Evolutionary conservation across 2,329 filamentous ascomycete species (phyloP), one percentile per base, ranked within the genome.

Genomic region (Sarocladium kiliense): DNA sequence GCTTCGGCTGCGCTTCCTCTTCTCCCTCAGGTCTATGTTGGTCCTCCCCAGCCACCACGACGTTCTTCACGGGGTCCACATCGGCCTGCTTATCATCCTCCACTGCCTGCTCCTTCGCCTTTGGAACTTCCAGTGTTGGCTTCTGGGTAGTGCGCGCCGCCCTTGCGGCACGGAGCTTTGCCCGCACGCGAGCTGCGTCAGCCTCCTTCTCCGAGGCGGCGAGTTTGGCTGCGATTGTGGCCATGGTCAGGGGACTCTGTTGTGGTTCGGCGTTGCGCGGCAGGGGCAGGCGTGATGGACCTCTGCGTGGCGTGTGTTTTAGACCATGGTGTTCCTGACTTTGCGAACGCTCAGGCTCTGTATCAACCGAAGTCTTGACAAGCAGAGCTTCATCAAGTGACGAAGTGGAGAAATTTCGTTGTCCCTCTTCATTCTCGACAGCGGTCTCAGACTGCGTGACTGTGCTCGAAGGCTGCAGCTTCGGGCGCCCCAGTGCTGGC

Each of bases 121-220:
- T 57, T 57, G 58, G 4, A 30, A 53, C 4, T 51, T 58, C 57
- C 53, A 63, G 55, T 55, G 59, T 55, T 27, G 66, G 62, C 26
- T 68, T 66, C 56, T 66, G 68, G 12, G 68, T 57, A 54, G 66
- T 63, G 55, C 68, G 70, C 54, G 64, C 65, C 14, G 67, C 69
- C 34, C 75, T 68, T 2, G 78, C 79, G 1, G 83, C 82, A 61
- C 76, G 79, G 27, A 86, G 74, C 64, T 86, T 86, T 2, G 84
- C 84, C 3, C 82, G 72, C 0, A 86, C 81, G 23, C 83, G 75
- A 1, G 82, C 82, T 1, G 83, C 83, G 59, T 86, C 82, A 3
- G 84, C 84, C 54, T 86, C 82, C 18, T 80, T 75, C 59, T 86
- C 84, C 0, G 82, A 81, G 2, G 84, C 83, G 1, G 82, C 84